phyloP scores from a whole-genome alignment of 2,329 filamentous ascomycete species.

The Neofusicoccum kwambonambiense region DNA sequence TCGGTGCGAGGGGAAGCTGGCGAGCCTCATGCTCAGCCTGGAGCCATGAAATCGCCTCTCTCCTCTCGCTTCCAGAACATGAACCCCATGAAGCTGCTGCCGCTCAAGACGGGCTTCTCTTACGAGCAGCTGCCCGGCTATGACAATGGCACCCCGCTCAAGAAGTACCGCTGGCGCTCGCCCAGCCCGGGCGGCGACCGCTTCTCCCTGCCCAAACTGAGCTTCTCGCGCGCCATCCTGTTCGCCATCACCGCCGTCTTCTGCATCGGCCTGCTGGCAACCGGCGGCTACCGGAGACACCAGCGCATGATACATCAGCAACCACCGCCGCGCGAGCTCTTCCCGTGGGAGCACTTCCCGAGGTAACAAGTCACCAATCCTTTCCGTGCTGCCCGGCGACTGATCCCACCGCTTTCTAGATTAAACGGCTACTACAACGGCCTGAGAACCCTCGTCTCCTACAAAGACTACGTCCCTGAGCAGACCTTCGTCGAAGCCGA shows the following conservation, averaged over 20 bases:
- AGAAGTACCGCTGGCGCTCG: conserved; percentile 42
- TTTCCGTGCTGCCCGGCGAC: neutral
- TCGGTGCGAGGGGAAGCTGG: conserved; percentile 18
- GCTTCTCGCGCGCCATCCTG: conserved; percentile 42
- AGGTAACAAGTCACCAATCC: conserved; percentile 28
- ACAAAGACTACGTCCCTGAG: conserved; percentile 43
- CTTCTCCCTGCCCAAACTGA: conserved; percentile 29
- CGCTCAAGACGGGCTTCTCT: conserved; percentile 41
- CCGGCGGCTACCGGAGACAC: conserved; percentile 41
- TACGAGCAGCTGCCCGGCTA: conserved; percentile 47
- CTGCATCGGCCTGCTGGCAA: conserved; percentile 41
- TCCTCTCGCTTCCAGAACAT: conserved; percentile 36
- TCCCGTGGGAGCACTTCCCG: conserved; percentile 47
- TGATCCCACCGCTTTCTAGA: conserved; percentile 24
- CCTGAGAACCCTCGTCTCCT: conserved; percentile 46
- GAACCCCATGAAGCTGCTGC: conserved; percentile 47
- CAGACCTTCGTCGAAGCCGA: conserved; percentile 44
- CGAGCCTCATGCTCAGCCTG: conserved; percentile 23
- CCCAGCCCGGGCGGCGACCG: conserved; percentile 30
- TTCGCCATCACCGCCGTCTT: conserved; percentile 42
- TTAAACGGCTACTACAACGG: conserved; percentile 51
- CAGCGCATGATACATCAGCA: conserved; percentile 23
- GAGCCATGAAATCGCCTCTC: conserved; percentile 20
- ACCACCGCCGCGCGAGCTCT: conserved; percentile 32
- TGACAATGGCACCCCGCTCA: conserved; percentile 34